phyloP scores from a whole-genome alignment of 2,329 filamentous ascomycete genomes.

The Hypoxylon sp. region DNA sequence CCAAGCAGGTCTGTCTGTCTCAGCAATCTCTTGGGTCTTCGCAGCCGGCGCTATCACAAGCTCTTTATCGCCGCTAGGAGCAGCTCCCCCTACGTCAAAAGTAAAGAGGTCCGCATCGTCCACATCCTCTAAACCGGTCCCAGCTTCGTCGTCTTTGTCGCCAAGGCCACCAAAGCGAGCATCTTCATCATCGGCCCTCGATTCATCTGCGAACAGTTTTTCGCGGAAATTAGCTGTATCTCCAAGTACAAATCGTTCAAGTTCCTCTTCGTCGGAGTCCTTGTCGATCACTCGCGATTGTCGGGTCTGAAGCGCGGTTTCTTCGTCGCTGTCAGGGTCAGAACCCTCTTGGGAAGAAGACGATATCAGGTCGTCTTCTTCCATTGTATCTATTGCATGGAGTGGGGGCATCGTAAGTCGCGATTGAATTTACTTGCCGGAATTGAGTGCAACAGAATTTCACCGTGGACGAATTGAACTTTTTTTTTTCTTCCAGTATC shows the following conservation, averaged over 20 bases:
- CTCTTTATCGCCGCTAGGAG: slow-evolving; percentile 56
- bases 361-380: slow-evolving; percentile 43
- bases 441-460: slow-evolving; percentile 20
- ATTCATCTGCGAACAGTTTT: slow-evolving; percentile 74
- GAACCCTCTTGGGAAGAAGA: slow-evolving; percentile 51
- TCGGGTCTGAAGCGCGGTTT: slow-evolving; percentile 48
- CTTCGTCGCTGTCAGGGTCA: slow-evolving; percentile 51
- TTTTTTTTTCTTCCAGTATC: slow-evolving; percentile 48
- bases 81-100: slow-evolving; percentile 76
- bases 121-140: slow-evolving; percentile 71
- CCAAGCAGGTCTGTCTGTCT: slow-evolving; percentile 76
- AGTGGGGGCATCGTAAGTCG: slow-evolving; percentile 45
- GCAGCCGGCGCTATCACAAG: slow-evolving; percentile 41
- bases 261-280: slow-evolving; percentile 85
- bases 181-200: slow-evolving; percentile 49
- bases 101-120: slow-evolving; percentile 90
- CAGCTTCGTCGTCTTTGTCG: slow-evolving; percentile 61
- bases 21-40: slow-evolving; percentile 44
- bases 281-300: slow-evolving; percentile 69
- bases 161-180: slow-evolving; percentile 52
- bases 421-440: slow-evolving; percentile 21
- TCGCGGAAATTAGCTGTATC: slow-evolving; percentile 86
- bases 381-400: slow-evolving; percentile 45
- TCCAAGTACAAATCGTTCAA: slow-evolving; percentile 91
- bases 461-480: slow-evolving; percentile 30